Conservation (phyloP, 2,329 filamentous ascomycete species). For the Diaporthe vaccinii region DNA sequence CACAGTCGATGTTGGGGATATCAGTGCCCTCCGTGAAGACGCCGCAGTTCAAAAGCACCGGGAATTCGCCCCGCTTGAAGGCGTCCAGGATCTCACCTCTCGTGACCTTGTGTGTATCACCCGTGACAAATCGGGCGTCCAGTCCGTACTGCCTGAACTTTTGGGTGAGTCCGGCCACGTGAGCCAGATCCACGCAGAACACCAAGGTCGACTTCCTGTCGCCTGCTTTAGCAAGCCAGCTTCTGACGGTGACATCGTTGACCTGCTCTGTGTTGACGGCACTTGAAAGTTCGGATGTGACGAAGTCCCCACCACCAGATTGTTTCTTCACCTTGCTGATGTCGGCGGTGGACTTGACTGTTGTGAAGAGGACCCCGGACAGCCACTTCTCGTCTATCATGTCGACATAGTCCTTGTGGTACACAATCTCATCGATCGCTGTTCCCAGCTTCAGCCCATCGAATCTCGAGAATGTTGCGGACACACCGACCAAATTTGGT, state of each 20-base stretch:
- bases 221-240: constrained; percentile 84
- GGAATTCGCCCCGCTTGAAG: constrained; percentile 83
- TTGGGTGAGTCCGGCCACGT: constrained; percentile 81
- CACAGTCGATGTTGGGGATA: constrained; percentile 96
- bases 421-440: constrained; percentile 95
- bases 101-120: constrained; percentile 78
- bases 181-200: constrained; percentile 92
- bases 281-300: constrained; percentile 79
- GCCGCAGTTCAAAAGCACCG: constrained; percentile 93
- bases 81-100: constrained; percentile 79
- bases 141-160: constrained; percentile 83
- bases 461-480: constrained; percentile 82
- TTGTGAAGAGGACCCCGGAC: constrained; percentile 92
- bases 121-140: constrained; percentile 89
- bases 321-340: constrained; percentile 76
- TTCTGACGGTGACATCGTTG: constrained; percentile 87
- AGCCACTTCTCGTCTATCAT: constrained; percentile 92
- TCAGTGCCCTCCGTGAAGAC: constrained; percentile 98
- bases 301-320: constrained; percentile 81
- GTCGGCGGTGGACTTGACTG: constrained; percentile 86
- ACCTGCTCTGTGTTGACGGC: constrained; percentile 85
- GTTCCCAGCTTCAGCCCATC: constrained; percentile 86
- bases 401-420: constrained; percentile 81
- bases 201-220: constrained; percentile 87
- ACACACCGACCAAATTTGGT: constrained; percentile 85